A percentile compares a stretch with the other conserved stretches of the same genome.
phyloP scores from a whole-genome alignment of 2,329 filamentous ascomycete species.

The Sporothrix pseudoabietina region DNA sequence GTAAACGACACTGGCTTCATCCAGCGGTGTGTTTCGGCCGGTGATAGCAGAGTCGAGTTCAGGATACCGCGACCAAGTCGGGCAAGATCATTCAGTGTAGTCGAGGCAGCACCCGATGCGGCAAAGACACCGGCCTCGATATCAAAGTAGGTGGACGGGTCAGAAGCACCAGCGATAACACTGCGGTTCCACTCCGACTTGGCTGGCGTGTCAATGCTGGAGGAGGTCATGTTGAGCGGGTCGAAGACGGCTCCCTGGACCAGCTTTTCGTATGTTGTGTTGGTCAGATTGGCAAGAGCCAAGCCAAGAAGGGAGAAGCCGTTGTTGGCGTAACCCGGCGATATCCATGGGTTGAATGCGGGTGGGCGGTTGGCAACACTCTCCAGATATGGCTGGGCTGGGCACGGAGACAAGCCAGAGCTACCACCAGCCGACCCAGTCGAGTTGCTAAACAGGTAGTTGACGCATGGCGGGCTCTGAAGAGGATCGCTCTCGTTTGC shows the following conservation, averaged over 20 bases:
- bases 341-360: slow-evolving; percentile 48
- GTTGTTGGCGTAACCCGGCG: slow-evolving; percentile 54
- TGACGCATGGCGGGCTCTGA: slow-evolving; percentile 27
- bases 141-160: slow-evolving; percentile 20
- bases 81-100: slow-evolving; percentile 43
- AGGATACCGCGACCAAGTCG: slow-evolving; percentile 49
- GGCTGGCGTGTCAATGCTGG: slow-evolving; percentile 13
- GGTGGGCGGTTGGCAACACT: slow-evolving; percentile 40
- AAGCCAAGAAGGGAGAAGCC: slow-evolving; percentile 50
- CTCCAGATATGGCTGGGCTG: slow-evolving; percentile 11
- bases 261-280: slow-evolving; percentile 45
- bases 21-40: slow-evolving; percentile 48
- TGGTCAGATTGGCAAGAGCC: slow-evolving; percentile 49
- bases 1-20: slow-evolving; percentile 49
- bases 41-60: slow-evolving; percentile 46
- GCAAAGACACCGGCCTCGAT: not conserved
- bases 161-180: not conserved
- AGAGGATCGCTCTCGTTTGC: slow-evolving; percentile 11
- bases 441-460: not conserved
- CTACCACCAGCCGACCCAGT: not conserved
- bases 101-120: slow-evolving; percentile 25
- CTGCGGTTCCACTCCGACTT: not conserved
- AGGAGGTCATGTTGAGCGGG: slow-evolving; percentile 45
- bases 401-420: not conserved
- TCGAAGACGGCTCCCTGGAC: slow-evolving; percentile 48